Evolutionary conservation across 768 basidiomycete species (phyloP).

Genomic region (Collybiopsis confluens): DNA sequence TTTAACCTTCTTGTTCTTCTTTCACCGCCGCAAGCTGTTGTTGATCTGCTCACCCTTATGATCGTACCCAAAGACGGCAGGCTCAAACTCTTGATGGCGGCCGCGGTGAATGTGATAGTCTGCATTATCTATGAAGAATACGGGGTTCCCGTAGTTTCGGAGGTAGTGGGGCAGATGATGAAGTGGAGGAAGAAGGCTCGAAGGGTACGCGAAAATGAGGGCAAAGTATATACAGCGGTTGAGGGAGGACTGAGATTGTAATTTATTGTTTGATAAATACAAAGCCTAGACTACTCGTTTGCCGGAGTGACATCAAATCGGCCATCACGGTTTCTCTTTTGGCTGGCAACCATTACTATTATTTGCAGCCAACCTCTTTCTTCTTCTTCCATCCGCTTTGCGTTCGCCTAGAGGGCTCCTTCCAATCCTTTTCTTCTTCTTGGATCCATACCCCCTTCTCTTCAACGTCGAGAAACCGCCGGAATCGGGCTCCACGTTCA

Average conservation of each 20-base stretch:
- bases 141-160: conserved; percentile 56
- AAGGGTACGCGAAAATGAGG: conserved; percentile 47
- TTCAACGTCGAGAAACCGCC: conserved; percentile 41
- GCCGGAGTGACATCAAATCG: too few species aligned
- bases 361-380: conserved; percentile 20
- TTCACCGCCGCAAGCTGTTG: conserved; percentile 56
- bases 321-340: not conserved
- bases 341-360: conserved; percentile 14
- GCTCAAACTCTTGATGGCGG: conserved; percentile 61
- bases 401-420: conserved; percentile 39
- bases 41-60: conserved; percentile 71
- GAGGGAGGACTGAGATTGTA: conserved; percentile 59
- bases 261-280: not conserved
- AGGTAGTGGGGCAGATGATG: conserved; percentile 43
- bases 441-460: conserved; percentile 27
- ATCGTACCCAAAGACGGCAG: conserved; percentile 66
- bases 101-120: conserved; percentile 62
- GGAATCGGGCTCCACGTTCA: conserved; percentile 42
- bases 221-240: conserved; percentile 82
- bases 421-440: conserved; percentile 38
- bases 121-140: conserved; percentile 79
- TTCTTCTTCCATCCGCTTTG: conserved; percentile 18
- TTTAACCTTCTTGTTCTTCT: conserved; percentile 81
- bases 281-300: too few species aligned
- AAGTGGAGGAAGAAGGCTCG: conserved; percentile 39